These are phyloP conservation scores for Candida argentea DNA, from an alignment of 805 yeast species.

Conservation along the genomic window DNA sequence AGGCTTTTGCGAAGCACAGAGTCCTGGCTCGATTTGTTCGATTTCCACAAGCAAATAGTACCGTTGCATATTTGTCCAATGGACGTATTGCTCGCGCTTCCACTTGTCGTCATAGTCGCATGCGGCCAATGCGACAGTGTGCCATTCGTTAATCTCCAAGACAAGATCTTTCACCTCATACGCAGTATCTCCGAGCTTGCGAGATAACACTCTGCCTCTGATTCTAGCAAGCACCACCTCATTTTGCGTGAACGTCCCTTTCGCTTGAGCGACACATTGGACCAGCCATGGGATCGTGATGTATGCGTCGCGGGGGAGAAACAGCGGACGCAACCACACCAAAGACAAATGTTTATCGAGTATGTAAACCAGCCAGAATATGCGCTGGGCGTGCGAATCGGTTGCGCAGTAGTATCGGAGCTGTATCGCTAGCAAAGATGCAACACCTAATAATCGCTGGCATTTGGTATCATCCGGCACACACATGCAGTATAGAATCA, in stretches of 20 bases:
- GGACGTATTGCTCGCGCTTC: constrained; percentile 21
- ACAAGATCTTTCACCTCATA: constrained; percentile 12
- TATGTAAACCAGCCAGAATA: constrained; percentile 29
- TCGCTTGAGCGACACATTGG: constrained; percentile 12
- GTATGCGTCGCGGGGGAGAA: constrained; percentile 17
- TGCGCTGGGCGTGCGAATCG: constrained; percentile 6
- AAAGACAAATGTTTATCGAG: constrained; percentile 29
- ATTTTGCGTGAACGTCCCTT: no score
- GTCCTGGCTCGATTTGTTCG: constrained; percentile 6
- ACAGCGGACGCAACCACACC: constrained; percentile 24
- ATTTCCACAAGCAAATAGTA: constrained; percentile 29
- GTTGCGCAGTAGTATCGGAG: constrained; percentile 11
- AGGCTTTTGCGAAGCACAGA: no score
- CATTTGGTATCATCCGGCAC: constrained; percentile 17
- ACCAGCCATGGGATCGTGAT: constrained; percentile 9
- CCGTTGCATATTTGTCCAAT: constrained; percentile 26
- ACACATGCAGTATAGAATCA: constrained; percentile 21
- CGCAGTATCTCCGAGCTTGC: constrained; percentile 3
- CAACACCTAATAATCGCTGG: constrained; percentile 27
- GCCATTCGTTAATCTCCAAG: constrained; percentile 29
- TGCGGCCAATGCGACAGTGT: constrained; percentile 7
- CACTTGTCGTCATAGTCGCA: constrained; percentile 18
- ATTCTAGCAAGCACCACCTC: constrained; percentile 16
- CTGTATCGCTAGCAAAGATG: constrained; percentile 17
- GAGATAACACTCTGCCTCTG: constrained; percentile 15